Conservation (phyloP, 106 monocot genomes). For the Dendrobium nobile region DNA sequence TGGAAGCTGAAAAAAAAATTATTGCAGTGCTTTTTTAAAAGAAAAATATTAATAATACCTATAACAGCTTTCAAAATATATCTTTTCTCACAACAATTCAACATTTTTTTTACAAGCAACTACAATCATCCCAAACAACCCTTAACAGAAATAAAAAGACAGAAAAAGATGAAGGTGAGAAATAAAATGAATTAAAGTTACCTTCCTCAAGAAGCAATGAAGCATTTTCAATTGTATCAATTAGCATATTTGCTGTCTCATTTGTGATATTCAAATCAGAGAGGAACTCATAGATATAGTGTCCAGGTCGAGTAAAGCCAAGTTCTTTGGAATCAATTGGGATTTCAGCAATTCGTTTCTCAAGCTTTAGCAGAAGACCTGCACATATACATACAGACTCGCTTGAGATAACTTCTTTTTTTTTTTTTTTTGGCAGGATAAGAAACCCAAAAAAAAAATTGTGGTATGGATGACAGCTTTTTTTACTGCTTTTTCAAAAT, state of each 20-base stretch:
- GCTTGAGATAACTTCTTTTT: background rate
- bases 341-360: slow-evolving; percentile 65
- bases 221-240: slow-evolving; percentile 85
- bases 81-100: too few species aligned
- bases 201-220: slow-evolving; percentile 83
- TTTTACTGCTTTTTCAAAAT: too few species aligned
- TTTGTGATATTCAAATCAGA: slow-evolving; percentile 80
- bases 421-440: background rate
- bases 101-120: too few species aligned
- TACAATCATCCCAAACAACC: too few species aligned
- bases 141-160: background rate
- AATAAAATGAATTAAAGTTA: slow-evolving; percentile 12
- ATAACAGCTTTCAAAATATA: too few species aligned
- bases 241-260: slow-evolving; percentile 81
- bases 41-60: too few species aligned
- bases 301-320: slow-evolving; percentile 79
- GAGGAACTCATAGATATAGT: slow-evolving; percentile 88
- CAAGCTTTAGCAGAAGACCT: slow-evolving; percentile 88
- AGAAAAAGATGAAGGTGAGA: background rate
- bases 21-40: too few species aligned
- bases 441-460: background rate
- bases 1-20: too few species aligned
- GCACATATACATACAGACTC: slow-evolving; percentile 4
- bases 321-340: slow-evolving; percentile 71
- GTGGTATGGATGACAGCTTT: too few species aligned